phyloP scores from a whole-genome alignment of 179 eudicot genomes.

The Camellia oleifera region DNA sequence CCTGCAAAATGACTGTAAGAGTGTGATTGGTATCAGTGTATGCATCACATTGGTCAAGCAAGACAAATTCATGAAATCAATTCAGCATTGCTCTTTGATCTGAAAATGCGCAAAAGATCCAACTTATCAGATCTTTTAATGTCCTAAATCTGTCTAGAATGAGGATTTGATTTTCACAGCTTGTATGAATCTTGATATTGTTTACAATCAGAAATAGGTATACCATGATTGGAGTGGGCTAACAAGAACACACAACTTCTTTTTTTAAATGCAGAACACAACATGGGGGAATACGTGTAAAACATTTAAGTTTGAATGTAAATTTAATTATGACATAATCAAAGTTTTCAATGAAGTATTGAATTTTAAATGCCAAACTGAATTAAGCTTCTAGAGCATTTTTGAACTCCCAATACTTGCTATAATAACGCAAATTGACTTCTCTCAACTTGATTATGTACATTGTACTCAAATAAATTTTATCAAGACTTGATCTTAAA shows the following conservation, averaged over 20 bases:
- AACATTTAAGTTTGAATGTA: not conserved
- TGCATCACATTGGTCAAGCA: not conserved
- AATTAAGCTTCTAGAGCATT: not conserved
- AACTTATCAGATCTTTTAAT: not conserved
- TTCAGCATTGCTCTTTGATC: not conserved
- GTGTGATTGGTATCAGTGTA: conserved; percentile 10
- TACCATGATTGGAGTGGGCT: not conserved
- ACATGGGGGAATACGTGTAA: no score
- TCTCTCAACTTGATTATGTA: not conserved
- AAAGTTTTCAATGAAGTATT: not conserved
- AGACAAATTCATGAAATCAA: not conserved
- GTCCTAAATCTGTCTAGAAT: not conserved
- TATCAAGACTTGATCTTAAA: not conserved
- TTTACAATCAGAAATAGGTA: not conserved
- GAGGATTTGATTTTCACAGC: not conserved
- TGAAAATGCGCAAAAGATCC: no score
- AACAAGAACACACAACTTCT: not conserved
- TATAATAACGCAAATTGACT: not conserved
- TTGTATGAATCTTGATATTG: not conserved
- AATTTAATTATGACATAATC: not conserved
- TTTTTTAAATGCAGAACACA: no score
- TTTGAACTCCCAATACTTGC: not conserved
- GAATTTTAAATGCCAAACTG: not conserved
- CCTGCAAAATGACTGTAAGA: conserved; percentile 76
- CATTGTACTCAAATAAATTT: not conserved